phyloP scores from a whole-genome alignment of 371 early-diverging fungal genomes.

The Rhizopus sp. region DNA sequence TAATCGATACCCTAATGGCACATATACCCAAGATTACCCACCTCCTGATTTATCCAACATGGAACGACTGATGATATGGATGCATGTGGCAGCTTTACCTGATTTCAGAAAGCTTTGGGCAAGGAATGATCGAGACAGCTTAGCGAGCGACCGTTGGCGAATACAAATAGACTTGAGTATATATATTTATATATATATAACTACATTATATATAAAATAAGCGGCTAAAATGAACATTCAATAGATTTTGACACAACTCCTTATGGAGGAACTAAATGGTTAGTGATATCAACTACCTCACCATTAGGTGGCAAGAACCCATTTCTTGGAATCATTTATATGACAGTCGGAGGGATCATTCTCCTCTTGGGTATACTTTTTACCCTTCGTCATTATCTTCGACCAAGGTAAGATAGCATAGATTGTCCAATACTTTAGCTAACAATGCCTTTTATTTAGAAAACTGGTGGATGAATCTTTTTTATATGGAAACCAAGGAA shows the following conservation, averaged over 20 bases:
- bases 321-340: slow-evolving; percentile 92
- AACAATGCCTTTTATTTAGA: slow-evolving; percentile 39
- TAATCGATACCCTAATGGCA: slow-evolving; percentile 58
- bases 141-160: slow-evolving; percentile 67
- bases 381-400: slow-evolving; percentile 81
- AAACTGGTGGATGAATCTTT: slow-evolving; percentile 92
- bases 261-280: slow-evolving; percentile 90
- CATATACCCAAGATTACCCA: slow-evolving; percentile 55
- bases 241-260: slow-evolving; percentile 77
- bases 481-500: slow-evolving; percentile 88
- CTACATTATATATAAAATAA: neutral
- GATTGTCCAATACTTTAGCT: neutral
- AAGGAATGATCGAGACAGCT: slow-evolving; percentile 58
- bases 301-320: slow-evolving; percentile 95
- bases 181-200: no score
- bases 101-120: slow-evolving; percentile 97
- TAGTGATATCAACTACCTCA: slow-evolving; percentile 90
- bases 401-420: slow-evolving; percentile 69
- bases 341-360: slow-evolving; percentile 85
- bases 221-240: neutral
- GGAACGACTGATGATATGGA: slow-evolving; percentile 98
- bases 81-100: slow-evolving; percentile 95
- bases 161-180: slow-evolving; percentile 68
- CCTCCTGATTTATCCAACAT: slow-evolving; percentile 72
- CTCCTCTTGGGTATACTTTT: slow-evolving; percentile 85